A percentile compares a stretch with the other conserved stretches of the same genome.
These are phyloP conservation scores for Vanrija sp. DNA, from an alignment of 1,284 basidiomycete genomes.

Conservation along the genomic window DNA sequence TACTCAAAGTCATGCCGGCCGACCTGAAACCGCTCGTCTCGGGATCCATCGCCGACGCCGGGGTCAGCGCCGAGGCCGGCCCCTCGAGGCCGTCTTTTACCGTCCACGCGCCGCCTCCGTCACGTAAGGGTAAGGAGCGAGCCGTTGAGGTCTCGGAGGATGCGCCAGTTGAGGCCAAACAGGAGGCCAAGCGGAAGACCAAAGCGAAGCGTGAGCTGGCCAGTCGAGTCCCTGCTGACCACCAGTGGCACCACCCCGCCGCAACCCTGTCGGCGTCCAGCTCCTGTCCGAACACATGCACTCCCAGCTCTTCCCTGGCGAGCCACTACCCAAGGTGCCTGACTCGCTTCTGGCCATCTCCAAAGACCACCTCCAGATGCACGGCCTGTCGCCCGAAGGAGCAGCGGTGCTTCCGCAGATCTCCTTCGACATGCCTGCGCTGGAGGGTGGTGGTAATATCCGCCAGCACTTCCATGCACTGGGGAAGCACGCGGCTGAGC, in stretches of 20 bases:
- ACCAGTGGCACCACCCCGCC: slow-evolving; percentile 27
- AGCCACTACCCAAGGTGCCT: slow-evolving; percentile 62
- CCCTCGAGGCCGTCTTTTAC: background rate
- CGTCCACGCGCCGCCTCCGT: background rate
- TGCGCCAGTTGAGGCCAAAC: background rate
- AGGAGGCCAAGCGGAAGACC: background rate
- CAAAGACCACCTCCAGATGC: slow-evolving; percentile 68
- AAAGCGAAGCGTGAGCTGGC: background rate
- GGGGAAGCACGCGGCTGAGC: slow-evolving; percentile 67
- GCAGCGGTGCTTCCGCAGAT: slow-evolving; percentile 76
- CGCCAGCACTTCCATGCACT: slow-evolving; percentile 86
- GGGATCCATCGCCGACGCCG: background rate
- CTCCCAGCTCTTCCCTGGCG: slow-evolving; percentile 74
- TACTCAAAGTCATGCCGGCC: slow-evolving; percentile 16
- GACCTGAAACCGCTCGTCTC: too few species aligned
- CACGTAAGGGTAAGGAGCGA: slow-evolving; percentile 28
- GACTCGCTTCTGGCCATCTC: slow-evolving; percentile 67
- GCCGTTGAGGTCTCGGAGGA: slow-evolving; percentile 6
- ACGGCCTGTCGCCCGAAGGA: slow-evolving; percentile 73
- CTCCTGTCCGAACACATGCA: slow-evolving; percentile 77
- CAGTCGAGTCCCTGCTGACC: background rate
- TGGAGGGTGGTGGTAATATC: slow-evolving; percentile 71
- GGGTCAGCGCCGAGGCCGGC: background rate
- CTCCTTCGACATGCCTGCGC: slow-evolving; percentile 72
- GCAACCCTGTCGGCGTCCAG: slow-evolving; percentile 89